phyloP scores from a whole-genome alignment of 1,284 basidiomycete genomes.

The Coniferiporia weirii region DNA sequence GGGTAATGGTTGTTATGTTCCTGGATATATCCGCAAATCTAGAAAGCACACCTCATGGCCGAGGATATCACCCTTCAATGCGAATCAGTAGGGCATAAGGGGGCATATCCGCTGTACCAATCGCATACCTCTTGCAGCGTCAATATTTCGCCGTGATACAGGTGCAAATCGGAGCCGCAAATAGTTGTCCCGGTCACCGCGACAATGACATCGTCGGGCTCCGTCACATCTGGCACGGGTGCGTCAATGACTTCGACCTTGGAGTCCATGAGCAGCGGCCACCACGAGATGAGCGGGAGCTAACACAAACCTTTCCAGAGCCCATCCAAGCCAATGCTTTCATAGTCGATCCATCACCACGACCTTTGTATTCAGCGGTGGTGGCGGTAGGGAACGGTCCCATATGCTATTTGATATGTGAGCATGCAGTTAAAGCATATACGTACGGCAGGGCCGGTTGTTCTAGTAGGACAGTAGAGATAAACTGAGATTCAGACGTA shows the following conservation, averaged over 20 bases:
- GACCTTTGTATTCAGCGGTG: constrained; percentile 44
- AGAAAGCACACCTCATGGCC: constrained; percentile 55
- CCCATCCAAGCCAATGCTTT: constrained; percentile 71
- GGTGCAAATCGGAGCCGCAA: constrained; percentile 65
- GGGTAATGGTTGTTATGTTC: neutral
- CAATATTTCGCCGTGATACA: constrained; percentile 63
- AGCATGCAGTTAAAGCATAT: too few species aligned
- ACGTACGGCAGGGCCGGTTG: too few species aligned
- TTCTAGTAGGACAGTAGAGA: too few species aligned
- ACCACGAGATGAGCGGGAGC: neutral
- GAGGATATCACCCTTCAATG: constrained; percentile 60
- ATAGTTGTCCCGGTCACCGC: constrained; percentile 69
- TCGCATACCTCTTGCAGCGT: constrained; percentile 38
- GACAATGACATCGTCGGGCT: constrained; percentile 62
- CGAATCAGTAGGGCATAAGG: neutral
- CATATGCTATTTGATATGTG: constrained; percentile 30
- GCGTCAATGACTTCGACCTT: constrained; percentile 49
- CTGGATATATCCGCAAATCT: neutral
- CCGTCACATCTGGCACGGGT: constrained; percentile 53
- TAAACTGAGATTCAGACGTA: constrained; percentile 20
- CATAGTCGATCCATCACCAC: constrained; percentile 51
- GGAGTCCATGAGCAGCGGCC: neutral
- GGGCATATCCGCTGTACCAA: too few species aligned
- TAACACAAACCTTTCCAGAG: constrained; percentile 35
- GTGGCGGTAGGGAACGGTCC: constrained; percentile 40